A percentile compares a stretch with the other conserved stretches of the same genome.
These are phyloP conservation scores for Botrytis porri DNA, from an alignment of 2,329 filamentous ascomycete genomes.

Conservation along the genomic window DNA sequence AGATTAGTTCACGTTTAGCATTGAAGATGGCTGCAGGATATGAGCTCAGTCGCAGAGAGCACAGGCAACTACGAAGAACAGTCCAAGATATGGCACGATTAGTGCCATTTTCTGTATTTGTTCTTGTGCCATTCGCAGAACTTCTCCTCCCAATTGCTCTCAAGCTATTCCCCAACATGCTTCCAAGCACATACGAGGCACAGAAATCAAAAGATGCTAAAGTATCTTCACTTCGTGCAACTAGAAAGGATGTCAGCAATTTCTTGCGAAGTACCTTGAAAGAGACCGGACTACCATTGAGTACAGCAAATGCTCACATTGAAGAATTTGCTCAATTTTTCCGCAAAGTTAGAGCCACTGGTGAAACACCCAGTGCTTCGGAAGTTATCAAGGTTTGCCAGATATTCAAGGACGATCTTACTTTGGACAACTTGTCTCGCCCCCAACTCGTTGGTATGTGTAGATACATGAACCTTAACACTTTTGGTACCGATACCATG, in stretches of 20 bases:
- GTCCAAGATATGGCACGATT: constrained; percentile 90
- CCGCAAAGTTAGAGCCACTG: constrained; percentile 89
- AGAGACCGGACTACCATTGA: constrained; percentile 90
- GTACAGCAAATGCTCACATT: constrained; percentile 76
- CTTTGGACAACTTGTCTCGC: constrained; percentile 91
- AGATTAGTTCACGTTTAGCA: constrained; percentile 85
- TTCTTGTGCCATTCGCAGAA: constrained; percentile 96
- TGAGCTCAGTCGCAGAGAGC: constrained; percentile 89
- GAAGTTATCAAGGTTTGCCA: constrained; percentile 99
- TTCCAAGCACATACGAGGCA: constrained; percentile 95
- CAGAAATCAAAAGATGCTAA: constrained; percentile 89
- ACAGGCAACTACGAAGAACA: constrained; percentile 87
- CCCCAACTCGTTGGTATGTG: constrained; percentile 97
- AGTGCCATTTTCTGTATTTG: constrained; percentile 93
- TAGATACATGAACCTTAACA: constrained; percentile 96
- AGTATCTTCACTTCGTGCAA: constrained; percentile 74
- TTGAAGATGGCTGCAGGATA: constrained; percentile 98
- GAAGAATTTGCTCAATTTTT: constrained; percentile 97
- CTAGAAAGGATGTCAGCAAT: constrained; percentile 86
- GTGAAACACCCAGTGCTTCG: constrained; percentile 79
- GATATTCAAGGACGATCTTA: constrained; percentile 96
- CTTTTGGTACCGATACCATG: constrained; percentile 96
- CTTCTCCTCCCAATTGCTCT: constrained; percentile 86
- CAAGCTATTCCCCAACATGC: constrained; percentile 93
- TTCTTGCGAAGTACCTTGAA: constrained; percentile 86